phyloP scores from a whole-genome alignment of 2,329 filamentous ascomycete genomes.

The Berkeleyomyces basicola region DNA sequence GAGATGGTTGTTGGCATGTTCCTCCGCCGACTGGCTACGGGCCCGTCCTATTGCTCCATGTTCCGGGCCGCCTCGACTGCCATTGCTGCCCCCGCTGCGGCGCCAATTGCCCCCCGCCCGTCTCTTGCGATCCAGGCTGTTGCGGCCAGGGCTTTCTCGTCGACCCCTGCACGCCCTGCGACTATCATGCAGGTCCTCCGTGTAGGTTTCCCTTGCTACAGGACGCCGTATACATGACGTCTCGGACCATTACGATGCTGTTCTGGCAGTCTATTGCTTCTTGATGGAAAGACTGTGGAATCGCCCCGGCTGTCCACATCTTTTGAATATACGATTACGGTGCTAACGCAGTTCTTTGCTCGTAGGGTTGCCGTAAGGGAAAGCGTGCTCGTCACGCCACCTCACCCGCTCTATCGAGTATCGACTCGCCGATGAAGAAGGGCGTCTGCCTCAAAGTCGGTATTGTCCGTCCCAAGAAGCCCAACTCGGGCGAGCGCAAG shows the following conservation, averaged over 20 bases:
- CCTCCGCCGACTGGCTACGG: conserved; percentile 9
- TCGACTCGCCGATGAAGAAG: conserved; percentile 66
- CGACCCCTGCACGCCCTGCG: conserved; percentile 37
- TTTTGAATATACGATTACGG: background rate
- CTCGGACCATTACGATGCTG: background rate
- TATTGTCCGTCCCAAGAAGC: conserved; percentile 92
- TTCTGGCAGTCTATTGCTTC: background rate
- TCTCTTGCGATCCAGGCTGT: background rate
- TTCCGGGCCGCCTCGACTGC: conserved; percentile 19
- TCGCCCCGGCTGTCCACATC: background rate
- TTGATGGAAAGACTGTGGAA: background rate
- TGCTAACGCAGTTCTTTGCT: conserved; percentile 12
- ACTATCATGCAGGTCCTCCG: conserved; percentile 60
- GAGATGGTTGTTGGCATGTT: conserved; percentile 9
- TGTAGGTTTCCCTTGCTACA: conserved; percentile 20
- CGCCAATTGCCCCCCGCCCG: background rate
- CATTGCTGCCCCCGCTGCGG: conserved; percentile 5
- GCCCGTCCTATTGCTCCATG: conserved; percentile 9
- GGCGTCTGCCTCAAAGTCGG: conserved; percentile 92
- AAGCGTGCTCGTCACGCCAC: conserved; percentile 73
- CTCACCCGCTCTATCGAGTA: conserved; percentile 63
- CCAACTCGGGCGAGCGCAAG: conserved; percentile 94
- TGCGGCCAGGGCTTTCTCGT: conserved; percentile 30
- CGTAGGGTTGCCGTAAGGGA: conserved; percentile 55
- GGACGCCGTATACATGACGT: background rate